Conservation (phyloP, 768 basidiomycete species). For the Kwoniella europaea region DNA sequence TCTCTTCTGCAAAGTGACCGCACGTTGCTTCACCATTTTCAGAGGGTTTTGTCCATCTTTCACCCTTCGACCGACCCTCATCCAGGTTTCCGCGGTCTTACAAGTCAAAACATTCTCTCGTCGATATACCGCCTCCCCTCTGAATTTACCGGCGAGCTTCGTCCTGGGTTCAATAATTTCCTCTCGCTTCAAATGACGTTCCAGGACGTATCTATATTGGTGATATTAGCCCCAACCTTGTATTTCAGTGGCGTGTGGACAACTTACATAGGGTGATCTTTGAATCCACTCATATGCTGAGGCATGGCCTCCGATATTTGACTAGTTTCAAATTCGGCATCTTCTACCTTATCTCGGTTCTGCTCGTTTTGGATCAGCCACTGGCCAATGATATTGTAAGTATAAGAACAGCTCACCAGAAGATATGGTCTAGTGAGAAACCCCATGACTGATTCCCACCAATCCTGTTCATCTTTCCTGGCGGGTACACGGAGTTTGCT, state of each 20-base stretch:
- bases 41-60: conserved; percentile 78
- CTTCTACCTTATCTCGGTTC: conserved; percentile 92
- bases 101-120: conserved; percentile 80
- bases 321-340: conserved; percentile 77
- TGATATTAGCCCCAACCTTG: neutral
- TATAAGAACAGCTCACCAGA: conserved; percentile 64
- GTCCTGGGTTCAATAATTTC: conserved; percentile 77
- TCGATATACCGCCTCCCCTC: conserved; percentile 88
- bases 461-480: conserved; percentile 70
- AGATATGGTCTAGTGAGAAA: conserved; percentile 76
- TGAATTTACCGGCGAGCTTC: conserved; percentile 80
- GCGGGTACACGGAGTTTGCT: conserved; percentile 56
- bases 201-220: conserved; percentile 72
- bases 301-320: conserved; percentile 93
- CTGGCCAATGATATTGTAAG: neutral
- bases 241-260: neutral
- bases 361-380: conserved; percentile 53
- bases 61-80: conserved; percentile 79
- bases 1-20: conserved; percentile 76
- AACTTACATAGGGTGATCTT: conserved; percentile 86
- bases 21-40: conserved; percentile 85
- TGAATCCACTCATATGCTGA: conserved; percentile 84
- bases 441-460: conserved; percentile 79
- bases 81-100: conserved; percentile 93
- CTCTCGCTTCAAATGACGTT: conserved; percentile 83